Conservation (phyloP, 2,329 filamentous ascomycete species). For the Claviceps humidiphila region DNA sequence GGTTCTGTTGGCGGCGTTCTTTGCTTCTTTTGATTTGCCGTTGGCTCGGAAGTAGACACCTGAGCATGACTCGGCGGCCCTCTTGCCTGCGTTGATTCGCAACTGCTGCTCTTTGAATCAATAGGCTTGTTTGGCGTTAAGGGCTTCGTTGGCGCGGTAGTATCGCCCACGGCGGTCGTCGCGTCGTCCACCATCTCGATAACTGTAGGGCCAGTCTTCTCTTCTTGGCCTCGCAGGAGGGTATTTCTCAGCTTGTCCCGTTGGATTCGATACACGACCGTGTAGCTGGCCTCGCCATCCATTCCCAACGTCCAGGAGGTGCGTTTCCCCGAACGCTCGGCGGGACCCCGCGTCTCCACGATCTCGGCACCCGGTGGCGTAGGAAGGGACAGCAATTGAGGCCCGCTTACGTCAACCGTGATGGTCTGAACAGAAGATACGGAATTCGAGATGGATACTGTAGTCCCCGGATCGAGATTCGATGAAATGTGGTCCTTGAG, state of each 20-base stretch:
- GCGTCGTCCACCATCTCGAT: conserved; percentile 17
- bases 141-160: not conserved
- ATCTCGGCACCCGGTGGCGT: conserved; percentile 47
- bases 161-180: not conserved
- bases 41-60: not conserved
- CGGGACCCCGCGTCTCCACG: conserved; percentile 30
- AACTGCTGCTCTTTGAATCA: not conserved
- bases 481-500: conserved; percentile 42
- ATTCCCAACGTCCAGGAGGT: conserved; percentile 8
- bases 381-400: conserved; percentile 34
- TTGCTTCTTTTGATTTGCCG: conserved; percentile 34
- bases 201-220: conserved; percentile 13
- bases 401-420: conserved; percentile 47
- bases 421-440: conserved; percentile 49
- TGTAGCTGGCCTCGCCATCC: conserved; percentile 27
- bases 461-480: conserved; percentile 40
- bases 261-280: conserved; percentile 46
- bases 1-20: conserved; percentile 21
- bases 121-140: not conserved
- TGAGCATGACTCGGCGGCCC: not conserved
- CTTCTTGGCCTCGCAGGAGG: conserved; percentile 22
- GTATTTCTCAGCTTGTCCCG: conserved; percentile 35
- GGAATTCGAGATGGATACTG: conserved; percentile 46
- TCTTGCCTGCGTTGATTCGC: not conserved
- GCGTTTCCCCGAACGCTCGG: conserved; percentile 6